Conservation (phyloP, 805 yeast genomes). For the Sugiyamaella mastotermitis region DNA sequence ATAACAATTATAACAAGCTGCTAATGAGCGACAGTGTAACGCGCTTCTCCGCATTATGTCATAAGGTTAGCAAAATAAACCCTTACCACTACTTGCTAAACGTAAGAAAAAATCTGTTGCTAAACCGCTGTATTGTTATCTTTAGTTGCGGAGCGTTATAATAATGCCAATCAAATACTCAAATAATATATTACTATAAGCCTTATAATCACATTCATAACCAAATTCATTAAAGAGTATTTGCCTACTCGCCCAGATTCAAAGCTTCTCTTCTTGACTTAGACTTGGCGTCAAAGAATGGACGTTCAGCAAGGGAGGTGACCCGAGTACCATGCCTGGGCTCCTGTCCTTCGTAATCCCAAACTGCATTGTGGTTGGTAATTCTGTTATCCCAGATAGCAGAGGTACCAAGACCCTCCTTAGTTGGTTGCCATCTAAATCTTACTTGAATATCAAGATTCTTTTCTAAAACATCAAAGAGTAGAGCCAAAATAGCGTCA, state of each 20-base stretch:
- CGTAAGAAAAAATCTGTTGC: no score
- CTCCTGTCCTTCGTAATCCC: constrained; percentile 41
- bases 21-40: no score
- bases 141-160: no score
- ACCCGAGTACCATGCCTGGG: constrained; percentile 39
- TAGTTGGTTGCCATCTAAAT: constrained; percentile 40
- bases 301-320: constrained; percentile 48
- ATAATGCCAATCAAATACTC: no score
- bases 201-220: no score
- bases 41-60: no score
- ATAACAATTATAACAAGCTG: no score
- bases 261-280: constrained; percentile 14
- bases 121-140: no score
- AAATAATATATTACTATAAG: no score
- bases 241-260: constrained; percentile 24
- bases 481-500: constrained; percentile 40
- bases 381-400: constrained; percentile 60
- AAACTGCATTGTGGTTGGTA: constrained; percentile 48
- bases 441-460: constrained; percentile 48
- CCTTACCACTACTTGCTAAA: no score
- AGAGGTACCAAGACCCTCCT: constrained; percentile 39
- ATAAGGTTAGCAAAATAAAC: no score
- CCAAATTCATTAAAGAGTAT: no score
- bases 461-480: constrained; percentile 42
- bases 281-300: constrained; percentile 37